phyloP scores from a whole-genome alignment of 2,329 filamentous ascomycete genomes.

The Plectosphaerella plurivora region DNA sequence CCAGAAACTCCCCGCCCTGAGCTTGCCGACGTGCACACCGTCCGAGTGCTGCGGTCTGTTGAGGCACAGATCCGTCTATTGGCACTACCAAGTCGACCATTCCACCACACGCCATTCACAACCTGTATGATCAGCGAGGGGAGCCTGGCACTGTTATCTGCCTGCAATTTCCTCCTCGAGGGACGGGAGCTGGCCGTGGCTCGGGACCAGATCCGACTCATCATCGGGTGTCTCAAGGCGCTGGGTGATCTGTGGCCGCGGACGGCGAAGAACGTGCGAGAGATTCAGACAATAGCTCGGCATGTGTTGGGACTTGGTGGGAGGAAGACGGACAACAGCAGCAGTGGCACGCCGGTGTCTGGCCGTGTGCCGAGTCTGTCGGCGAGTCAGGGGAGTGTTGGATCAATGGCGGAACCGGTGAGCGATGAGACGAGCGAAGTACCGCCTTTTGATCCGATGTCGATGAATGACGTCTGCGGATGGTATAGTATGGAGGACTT shows the following conservation, averaged over 20 bases:
- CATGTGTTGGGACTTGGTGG: slow-evolving; percentile 16
- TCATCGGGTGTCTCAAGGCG: slow-evolving; percentile 31
- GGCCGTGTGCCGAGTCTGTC: not conserved
- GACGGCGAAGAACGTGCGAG: slow-evolving; percentile 27
- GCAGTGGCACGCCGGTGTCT: not conserved
- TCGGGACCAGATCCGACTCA: slow-evolving; percentile 35
- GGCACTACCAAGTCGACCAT: slow-evolving; percentile 25
- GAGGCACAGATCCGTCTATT: slow-evolving; percentile 33
- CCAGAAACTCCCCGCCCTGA: slow-evolving; percentile 13
- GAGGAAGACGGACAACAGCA: no score
- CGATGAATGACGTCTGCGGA: slow-evolving; percentile 7
- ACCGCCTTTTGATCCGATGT: not conserved
- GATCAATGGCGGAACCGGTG: not conserved
- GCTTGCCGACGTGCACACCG: slow-evolving; percentile 30
- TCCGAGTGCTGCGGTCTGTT: slow-evolving; percentile 28
- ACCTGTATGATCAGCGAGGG: slow-evolving; percentile 36
- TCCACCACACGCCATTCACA: slow-evolving; percentile 31
- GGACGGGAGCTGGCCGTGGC: slow-evolving; percentile 25
- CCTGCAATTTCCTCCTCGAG: slow-evolving; percentile 28
- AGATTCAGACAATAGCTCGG: slow-evolving; percentile 33
- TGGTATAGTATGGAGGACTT: slow-evolving; percentile 3
- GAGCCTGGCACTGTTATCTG: slow-evolving; percentile 28
- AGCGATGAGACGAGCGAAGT: not conserved
- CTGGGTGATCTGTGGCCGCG: slow-evolving; percentile 31
- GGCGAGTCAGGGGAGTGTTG: not conserved